Base-by-base conservation (phyloP, 495 filamentous ascomycete genomes). In the Geopyxis carbonaria region DNA sequence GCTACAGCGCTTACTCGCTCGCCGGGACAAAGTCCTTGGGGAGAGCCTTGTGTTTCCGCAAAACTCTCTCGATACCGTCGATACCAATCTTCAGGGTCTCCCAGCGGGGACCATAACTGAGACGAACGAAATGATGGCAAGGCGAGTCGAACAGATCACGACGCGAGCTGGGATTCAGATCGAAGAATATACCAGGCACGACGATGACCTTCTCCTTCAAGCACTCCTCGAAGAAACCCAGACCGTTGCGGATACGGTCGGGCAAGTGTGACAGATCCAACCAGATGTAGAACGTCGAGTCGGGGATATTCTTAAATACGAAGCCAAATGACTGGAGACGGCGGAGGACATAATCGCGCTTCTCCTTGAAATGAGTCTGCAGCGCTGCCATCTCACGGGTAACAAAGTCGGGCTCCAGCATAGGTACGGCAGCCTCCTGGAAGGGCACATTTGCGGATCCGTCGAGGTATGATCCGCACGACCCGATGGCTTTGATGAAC, bases 201-300 rank as follows among this genome's bases (percentile, higher is more conserved):
- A 93, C 84, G 48, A 93, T 92, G 43, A 89, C 80, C 66, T 87
- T 89, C 67, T 93, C 81, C 47, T 78, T 69, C 27, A 95, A 60
- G 48, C 89, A 86, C 20, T 81, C 81, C 56, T 87, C 76, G 70
- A 95, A 93, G 70, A 95, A 95, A 59, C 91, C 93, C 53, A 95
- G 61, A 2, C 87, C 87, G 57, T 93, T 87, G 38, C 75, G 75
- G 57, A 95, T 89, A 42, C 69, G 73, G 14, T 70, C 72, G 1
- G 80, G 80, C 4, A 86, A 59, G 45, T 59, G 31, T 34, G 62
- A 68, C 54, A 81, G 61, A 50, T 83, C 70, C 14, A 82, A 65
- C 78, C 78, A 81, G 34, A 95, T 69, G 63, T 95, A 95, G 58
- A 95, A 95, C 2, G 87, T 95, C 31, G 78, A 80, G 56, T 92